Percentiles rank a stretch among this genome's conserved stretches.
These are phyloP conservation scores for Termitomyces sp. DNA, from an alignment of 768 basidiomycete species.

Conservation along the genomic window DNA sequence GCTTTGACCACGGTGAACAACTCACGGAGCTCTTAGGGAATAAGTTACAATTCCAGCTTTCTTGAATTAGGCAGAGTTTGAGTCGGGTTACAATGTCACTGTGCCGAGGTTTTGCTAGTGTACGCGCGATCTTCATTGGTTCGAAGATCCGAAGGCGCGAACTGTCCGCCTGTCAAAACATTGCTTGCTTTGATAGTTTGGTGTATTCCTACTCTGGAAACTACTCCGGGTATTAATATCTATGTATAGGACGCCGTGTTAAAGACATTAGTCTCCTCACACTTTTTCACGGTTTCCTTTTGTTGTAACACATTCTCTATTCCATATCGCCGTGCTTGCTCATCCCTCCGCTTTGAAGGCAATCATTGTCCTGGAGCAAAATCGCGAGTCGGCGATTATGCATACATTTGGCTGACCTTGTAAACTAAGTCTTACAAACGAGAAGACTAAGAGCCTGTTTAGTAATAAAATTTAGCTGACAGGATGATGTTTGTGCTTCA, in stretches of 20 bases:
- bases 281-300: background rate
- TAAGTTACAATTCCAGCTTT: conserved; percentile 17
- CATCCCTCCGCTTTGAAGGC: too few relatives aligned
- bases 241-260: background rate
- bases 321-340: background rate
- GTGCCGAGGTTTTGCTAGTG: background rate
- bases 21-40: conserved; percentile 24
- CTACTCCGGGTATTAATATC: background rate
- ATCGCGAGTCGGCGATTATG: background rate
- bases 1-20: conserved; percentile 21
- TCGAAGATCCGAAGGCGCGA: too few relatives aligned
- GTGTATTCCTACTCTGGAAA: background rate
- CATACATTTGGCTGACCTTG: background rate
- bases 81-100: background rate
- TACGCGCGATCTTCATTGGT: too few relatives aligned
- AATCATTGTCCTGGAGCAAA: background rate
- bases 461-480: background rate
- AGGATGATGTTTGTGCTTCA: background rate
- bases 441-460: background rate
- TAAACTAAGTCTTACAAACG: background rate
- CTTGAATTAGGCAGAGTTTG: too few relatives aligned
- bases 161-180: too few relatives aligned
- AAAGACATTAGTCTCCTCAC: background rate
- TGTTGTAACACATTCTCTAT: background rate
- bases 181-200: too few relatives aligned